Evolutionary conservation across 129 eudicot genomes (phyloP), one percentile per base, ranked within the genome.

Genomic region (Artemisia argyi): DNA sequence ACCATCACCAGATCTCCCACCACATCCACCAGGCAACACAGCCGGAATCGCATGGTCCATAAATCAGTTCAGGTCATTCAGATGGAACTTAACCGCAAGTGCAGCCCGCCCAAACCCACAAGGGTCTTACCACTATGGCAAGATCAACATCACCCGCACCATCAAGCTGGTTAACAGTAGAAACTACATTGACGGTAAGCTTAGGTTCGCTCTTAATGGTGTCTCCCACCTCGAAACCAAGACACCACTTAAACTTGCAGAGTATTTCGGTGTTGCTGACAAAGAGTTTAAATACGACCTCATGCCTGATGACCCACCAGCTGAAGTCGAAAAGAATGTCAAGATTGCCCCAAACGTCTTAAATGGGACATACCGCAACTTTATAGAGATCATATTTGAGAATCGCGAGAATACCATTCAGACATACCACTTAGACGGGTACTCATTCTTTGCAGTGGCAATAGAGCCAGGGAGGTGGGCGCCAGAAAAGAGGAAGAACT

Each of bases 41-140:
- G 13, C 10, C 0, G 95, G 95, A 24, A 59, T 87, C 9, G 87
- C 85, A 2, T 85, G 96, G 98, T 92, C 98, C 24, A 78, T 89
- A 39, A 92, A 92, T 73, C 98, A 92, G 79, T 92, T 89, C 85
- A 76, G 98, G 22, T 83, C 98, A 2, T 89, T 87, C 76, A 76
- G 85, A 65, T 92, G 98, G 98, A 92, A 92, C 85, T 79, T 92
- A 13, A 92, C 98, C 7, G 98, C 98, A 6, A 92, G 98, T 11
- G 98, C 98, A n/a, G 98, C 96, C 48, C 86, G 98, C 12, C 97
- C 96, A 22, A 92, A 92, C 85, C 97, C 96, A 22, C 97, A 92
- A 62, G 97, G 97, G 10, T 92, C 97, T 7, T 92, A 92, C 83
- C 96, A 88, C 75, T 92, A 92, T 24, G 97, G 97, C 16, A 56